Base-by-base conservation (phyloP, 2,329 filamentous ascomycete species). In the Cyphellophora attinorum region DNA sequence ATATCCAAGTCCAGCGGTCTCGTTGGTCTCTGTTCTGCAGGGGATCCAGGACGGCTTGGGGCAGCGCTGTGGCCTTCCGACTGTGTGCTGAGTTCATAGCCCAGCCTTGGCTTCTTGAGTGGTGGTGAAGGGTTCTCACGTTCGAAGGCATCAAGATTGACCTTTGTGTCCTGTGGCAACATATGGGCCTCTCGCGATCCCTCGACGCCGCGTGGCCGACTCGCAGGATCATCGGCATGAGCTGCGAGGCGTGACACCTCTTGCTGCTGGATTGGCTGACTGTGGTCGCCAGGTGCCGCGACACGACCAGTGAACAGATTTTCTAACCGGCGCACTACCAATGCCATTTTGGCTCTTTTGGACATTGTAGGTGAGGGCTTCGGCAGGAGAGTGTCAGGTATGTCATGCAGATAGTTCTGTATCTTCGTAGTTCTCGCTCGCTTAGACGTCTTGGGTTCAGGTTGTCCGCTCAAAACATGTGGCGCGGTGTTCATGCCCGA, bases 271-370 rank as follows among this genome's bases (percentile, higher is more conserved):
- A 65, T 55, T 12, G 62, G 66, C 34, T 69, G 67, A 8, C 64
- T 62, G 35, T 70, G 65, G 13, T 53, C 57, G 6, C 59, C 62
- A 2, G 55, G 47, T 2, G 51, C 53, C 30, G 58, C 65, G 52
- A 51, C 62, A 50, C 79, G 82, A 3, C 85, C 85, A 0, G 83
- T 85, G 42, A 91, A 93, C 2, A 93, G 67, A 43, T 88, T 81
- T 50, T 93, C 85, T 5, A 93, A 56, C 2, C 82, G 72, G 35
- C 75, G 71, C 2, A 89, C 85, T 0, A 89, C 79, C 13, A 86
- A 52, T 51, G 79, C 85, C 62, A 84, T 85, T 61, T 76, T 85
- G 5, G 81, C 72, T 44, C 74, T 78, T 11, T 89, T 83, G 0
- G 77, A 76, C 71, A 86, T 74, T 11, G 41, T 34, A 1, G 63